Evolutionary conservation across 192 early-diverging fungal species (phyloP), one percentile per base, ranked within the genome.

Genomic region (Coemansia sp.): DNA sequence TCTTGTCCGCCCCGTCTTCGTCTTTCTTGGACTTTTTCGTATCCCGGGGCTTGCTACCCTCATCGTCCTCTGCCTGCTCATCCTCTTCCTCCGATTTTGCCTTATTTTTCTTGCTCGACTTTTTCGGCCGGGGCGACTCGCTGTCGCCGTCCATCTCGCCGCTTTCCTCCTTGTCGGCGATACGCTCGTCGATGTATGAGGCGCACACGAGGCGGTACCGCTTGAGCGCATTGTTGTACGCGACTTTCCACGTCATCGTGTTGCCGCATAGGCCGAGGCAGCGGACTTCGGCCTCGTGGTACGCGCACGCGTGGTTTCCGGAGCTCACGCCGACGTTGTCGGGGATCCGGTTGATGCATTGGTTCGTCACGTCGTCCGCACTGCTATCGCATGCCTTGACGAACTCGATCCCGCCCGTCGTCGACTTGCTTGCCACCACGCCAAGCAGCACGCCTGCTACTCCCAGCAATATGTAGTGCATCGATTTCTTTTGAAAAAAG

Each of bases 271-370:
- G 57, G 5, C 74, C 74, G 11, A 77, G 68, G 21, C 74, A 77
- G 18, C 69, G 66, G 30, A 77, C 68, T 28, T 77, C 74, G 45
- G 74, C 74, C 32, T 77, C 74, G 58, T 77, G 74, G 64, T 77
- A 77, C 28, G 74, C 74, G 54, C 74, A 77, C 2, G 68, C 74
- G 45, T 67, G 74, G 55, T 67, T 77, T 23, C 68, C 67, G 29
- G 60, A 60, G 32, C 53, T 66, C 21, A 49, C 28, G 11, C 74
- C 74, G n/a, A 77, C 58, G 30, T 77, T 64, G 10, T 77, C 74
- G 25, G 74, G 74, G 19, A 77, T 77, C 25, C 74, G 68, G 46
- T 71, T 77, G 61, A 77, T 77, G 68, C 75, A 78, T 50, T 67
- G 60, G 58, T 78, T 78, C 22, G 75, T 78, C 19, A 78, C 75